Evolutionary conservation across 495 filamentous ascomycete genomes (phyloP).

Genomic region (Trichoderma virens): DNA sequence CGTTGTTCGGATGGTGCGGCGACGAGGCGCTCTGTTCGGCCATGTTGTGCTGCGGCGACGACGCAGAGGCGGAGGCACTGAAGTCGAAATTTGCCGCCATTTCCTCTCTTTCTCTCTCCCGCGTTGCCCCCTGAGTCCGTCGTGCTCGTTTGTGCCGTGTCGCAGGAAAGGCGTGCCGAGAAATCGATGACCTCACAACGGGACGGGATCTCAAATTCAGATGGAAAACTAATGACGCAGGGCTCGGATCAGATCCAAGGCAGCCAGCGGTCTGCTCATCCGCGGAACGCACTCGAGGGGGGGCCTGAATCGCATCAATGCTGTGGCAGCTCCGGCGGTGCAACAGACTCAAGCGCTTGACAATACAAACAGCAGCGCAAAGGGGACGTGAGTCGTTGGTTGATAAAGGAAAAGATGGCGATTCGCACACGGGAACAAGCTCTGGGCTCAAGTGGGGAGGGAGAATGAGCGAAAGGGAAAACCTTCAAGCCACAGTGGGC

Average conservation of each 20-base stretch:
- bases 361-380: neutral
- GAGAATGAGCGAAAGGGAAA: neutral
- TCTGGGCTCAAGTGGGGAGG: too few species aligned
- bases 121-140: neutral
- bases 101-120: neutral
- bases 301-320: conserved; percentile 3
- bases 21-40: neutral
- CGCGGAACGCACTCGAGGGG: neutral
- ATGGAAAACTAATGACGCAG: neutral
- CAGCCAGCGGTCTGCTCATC: neutral
- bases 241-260: neutral
- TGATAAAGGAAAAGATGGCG: too few species aligned
- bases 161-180: neutral
- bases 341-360: neutral
- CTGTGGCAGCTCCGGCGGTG: neutral
- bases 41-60: neutral
- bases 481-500: neutral
- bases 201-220: neutral
- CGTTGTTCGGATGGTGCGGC: conserved; percentile 4
- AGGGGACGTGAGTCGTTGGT: neutral
- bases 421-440: too few species aligned
- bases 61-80: neutral
- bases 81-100: neutral
- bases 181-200: neutral
- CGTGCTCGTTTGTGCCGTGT: too few species aligned